These are phyloP conservation scores for Panicum miliaceum DNA, from an alignment of 176 grass and related monocot species.

Conservation along the genomic window DNA sequence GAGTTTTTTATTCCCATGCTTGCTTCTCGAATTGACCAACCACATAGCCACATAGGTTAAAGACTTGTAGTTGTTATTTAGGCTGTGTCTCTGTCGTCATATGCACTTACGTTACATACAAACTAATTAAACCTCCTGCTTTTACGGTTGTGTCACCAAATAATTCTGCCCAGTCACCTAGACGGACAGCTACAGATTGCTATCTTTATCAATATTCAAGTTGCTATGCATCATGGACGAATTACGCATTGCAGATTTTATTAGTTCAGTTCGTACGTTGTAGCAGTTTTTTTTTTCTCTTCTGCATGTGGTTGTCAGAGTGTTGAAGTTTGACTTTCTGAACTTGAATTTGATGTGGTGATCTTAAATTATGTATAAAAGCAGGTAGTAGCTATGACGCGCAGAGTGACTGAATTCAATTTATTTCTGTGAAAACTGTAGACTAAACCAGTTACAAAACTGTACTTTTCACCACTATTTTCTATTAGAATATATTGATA, in stretches of 20 bases:
- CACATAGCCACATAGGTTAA: too few relatives aligned
- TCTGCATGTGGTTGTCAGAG: not conserved
- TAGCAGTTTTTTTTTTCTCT: not conserved
- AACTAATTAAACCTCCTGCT: too few relatives aligned
- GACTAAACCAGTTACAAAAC: too few relatives aligned
- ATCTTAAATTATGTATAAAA: not conserved
- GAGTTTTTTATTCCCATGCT: too few relatives aligned
- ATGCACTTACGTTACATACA: too few relatives aligned
- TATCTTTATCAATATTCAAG: not conserved
- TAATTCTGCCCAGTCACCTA: not conserved
- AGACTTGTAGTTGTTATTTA: too few relatives aligned
- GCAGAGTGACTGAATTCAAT: not conserved
- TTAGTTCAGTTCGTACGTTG: not conserved
- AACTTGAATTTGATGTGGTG: not conserved
- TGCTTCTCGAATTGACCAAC: too few relatives aligned
- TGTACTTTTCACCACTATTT: not conserved
- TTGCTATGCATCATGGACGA: not conserved
- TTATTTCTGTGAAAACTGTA: too few relatives aligned
- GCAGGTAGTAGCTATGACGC: too few relatives aligned
- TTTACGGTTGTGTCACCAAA: too few relatives aligned
- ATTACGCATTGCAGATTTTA: not conserved
- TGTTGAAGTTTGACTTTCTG: constrained; percentile 18
- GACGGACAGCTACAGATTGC: not conserved
- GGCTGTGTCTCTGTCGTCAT: too few relatives aligned
- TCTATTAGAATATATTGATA: not conserved